Percentiles rank a stretch among this genome's conserved stretches.
Conservation (phyloP, 257 asterid genomes). For the Thymus mandschuricus region DNA sequence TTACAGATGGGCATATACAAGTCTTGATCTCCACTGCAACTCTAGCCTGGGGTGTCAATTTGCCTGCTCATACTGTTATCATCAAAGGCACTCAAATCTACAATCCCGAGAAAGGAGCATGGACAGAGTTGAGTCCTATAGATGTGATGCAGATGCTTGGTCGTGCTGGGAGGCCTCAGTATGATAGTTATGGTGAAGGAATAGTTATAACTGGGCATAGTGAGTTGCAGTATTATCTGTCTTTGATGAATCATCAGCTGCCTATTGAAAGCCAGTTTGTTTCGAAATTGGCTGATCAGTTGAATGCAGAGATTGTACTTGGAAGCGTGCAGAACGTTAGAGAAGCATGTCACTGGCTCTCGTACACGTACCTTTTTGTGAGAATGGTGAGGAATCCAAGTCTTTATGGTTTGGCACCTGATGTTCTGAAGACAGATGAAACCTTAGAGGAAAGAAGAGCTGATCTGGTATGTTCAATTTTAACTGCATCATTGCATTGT, state of each 20-base stretch:
- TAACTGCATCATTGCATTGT: conserved; percentile 11
- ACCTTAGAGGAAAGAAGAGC: conserved; percentile 64
- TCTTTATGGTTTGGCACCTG: conserved; percentile 59
- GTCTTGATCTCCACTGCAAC: conserved; percentile 66
- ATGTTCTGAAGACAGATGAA: conserved; percentile 44
- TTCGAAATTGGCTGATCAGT: conserved; percentile 61
- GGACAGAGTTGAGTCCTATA: conserved; percentile 67
- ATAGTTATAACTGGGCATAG: conserved; percentile 59
- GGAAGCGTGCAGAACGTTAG: conserved; percentile 63
- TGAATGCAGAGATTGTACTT: conserved; percentile 64
- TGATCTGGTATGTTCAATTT: conserved; percentile 45
- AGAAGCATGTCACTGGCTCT: conserved; percentile 67
- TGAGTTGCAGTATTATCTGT: conserved; percentile 57
- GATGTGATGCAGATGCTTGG: conserved; percentile 76
- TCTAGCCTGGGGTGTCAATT: conserved; percentile 68
- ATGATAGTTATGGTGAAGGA: conserved; percentile 61
- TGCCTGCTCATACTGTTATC: conserved; percentile 67
- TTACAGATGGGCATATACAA: conserved; percentile 60
- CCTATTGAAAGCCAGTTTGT: conserved; percentile 66
- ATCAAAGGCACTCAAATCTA: conserved; percentile 65
- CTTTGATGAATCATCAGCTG: conserved; percentile 66
- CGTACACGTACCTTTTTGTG: conserved; percentile 53
- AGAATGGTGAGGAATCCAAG: conserved; percentile 64
- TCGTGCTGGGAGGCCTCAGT: conserved; percentile 74
- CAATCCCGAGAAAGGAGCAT: conserved; percentile 65